phyloP scores from a whole-genome alignment of 2,329 filamentous ascomycete genomes.

The Aspergillus aculeatus region DNA sequence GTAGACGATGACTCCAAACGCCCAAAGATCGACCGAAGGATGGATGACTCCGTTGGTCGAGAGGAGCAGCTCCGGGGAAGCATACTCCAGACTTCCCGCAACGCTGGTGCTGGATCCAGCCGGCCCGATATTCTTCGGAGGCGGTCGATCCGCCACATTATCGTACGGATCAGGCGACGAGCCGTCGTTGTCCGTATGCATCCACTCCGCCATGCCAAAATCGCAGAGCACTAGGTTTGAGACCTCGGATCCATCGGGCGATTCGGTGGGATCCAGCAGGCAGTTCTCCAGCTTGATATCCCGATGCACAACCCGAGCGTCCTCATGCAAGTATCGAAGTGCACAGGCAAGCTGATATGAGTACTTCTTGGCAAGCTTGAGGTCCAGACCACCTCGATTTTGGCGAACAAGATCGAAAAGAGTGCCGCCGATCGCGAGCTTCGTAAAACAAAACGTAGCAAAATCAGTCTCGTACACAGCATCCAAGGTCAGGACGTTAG shows the following conservation, averaged over 20 bases:
- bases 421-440: constrained; percentile 62
- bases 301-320: constrained; percentile 64
- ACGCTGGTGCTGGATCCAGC: constrained; percentile 57
- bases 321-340: constrained; percentile 65
- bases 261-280: constrained; percentile 56
- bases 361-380: constrained; percentile 58
- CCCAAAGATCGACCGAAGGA: constrained; percentile 65
- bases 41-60: constrained; percentile 42
- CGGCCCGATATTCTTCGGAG: constrained; percentile 53
- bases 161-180: constrained; percentile 52
- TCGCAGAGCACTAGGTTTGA: constrained; percentile 64
- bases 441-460: constrained; percentile 69
- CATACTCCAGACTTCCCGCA: constrained; percentile 60
- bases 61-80: constrained; percentile 48
- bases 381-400: constrained; percentile 53
- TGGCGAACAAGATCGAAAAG: constrained; percentile 62
- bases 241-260: constrained; percentile 48
- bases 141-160: constrained; percentile 47
- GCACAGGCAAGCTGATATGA: constrained; percentile 63
- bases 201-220: constrained; percentile 69
- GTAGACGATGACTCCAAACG: constrained; percentile 64
- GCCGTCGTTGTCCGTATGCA: constrained; percentile 55
- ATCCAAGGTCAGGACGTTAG: constrained; percentile 61
- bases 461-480: constrained; percentile 66
- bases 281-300: constrained; percentile 71